These are phyloP conservation scores for Echites panduratus DNA, from an alignment of 257 asterid species.

Conservation along the genomic window DNA sequence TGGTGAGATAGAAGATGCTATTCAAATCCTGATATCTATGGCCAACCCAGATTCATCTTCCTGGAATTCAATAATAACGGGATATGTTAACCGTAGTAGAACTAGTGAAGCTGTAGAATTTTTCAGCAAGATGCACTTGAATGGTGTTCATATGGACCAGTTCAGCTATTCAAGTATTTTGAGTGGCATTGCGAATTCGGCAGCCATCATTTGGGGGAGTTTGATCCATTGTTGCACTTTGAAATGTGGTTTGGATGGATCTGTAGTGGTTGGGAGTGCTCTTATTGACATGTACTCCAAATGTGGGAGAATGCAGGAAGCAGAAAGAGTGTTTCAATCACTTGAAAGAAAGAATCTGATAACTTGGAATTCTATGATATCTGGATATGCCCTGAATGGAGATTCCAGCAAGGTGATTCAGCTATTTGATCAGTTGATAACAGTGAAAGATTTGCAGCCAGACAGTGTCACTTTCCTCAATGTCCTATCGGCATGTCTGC, in stretches of 20 bases:
- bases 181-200: constrained; percentile 55
- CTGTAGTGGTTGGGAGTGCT: constrained; percentile 72
- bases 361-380: constrained; percentile 71
- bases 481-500: constrained; percentile 67
- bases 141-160: constrained; percentile 48
- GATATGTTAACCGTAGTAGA: constrained; percentile 55
- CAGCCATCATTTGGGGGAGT: constrained; percentile 48
- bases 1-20: constrained; percentile 60
- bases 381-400: constrained; percentile 67
- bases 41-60: constrained; percentile 71
- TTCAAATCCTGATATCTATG: constrained; percentile 36
- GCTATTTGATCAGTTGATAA: constrained; percentile 45
- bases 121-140: constrained; percentile 50
- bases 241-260: constrained; percentile 43
- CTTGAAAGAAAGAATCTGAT: constrained; percentile 58
- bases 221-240: constrained; percentile 51
- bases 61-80: constrained; percentile 78
- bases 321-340: constrained; percentile 33
- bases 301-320: constrained; percentile 57
- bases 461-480: constrained; percentile 69
- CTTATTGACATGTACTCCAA: constrained; percentile 75
- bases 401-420: constrained; percentile 38
- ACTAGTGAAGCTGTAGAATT: constrained; percentile 43
- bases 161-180: constrained; percentile 71
- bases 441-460: constrained; percentile 32